Evolutionary conservation across 768 basidiomycete genomes (phyloP), one percentile per base, ranked within the genome.

Genomic region (Udeniomyces megalosporus): DNA sequence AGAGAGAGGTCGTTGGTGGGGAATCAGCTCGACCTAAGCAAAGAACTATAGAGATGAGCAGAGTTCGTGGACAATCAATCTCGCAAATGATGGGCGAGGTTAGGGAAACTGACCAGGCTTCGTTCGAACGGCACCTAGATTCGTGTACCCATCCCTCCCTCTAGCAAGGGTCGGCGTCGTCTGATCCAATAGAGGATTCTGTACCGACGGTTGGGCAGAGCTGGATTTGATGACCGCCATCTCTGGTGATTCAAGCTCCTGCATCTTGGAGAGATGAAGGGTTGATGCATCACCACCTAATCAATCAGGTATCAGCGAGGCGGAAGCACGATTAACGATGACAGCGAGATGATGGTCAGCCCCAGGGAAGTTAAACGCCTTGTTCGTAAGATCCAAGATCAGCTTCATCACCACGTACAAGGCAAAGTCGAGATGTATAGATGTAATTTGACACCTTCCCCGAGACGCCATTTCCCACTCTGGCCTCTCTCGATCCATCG

Each of bases 91-190:
- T n/a, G n/a, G n/a, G n/a, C n/a, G n/a, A n/a, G n/a, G n/a, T n/a
- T n/a, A n/a, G n/a, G n/a, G n/a, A n/a, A n/a, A 46, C 58, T 31
- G 54, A 2, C 90, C 93, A 5, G 92, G 92, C 70, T 96, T 97
- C 0, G 93, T 95, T 34, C 92, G 85, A 49, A 96, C 74, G 10
- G 85, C 83, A 5, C 88, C 85, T 24, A 82, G 74, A 20, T 83
- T 76, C 4, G 80, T 68, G 71, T 93, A 96, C 57, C 86, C 82
- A 68, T 86, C 82, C 22, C 92, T 78, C 3, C 92, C 92, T 60
- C 93, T 76, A 22, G 58, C 47, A 35, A 60, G 49, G 4, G n/a
- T 29, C 22, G 50, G 6, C 15, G 4, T 28, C 11, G 24, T n/a
- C n/a, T n/a, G n/a, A n/a, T n/a, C n/a, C n/a, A n/a, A n/a, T n/a